phyloP scores from a whole-genome alignment of 2,329 filamentous ascomycete genomes.

The Dothistroma septosporum region DNA sequence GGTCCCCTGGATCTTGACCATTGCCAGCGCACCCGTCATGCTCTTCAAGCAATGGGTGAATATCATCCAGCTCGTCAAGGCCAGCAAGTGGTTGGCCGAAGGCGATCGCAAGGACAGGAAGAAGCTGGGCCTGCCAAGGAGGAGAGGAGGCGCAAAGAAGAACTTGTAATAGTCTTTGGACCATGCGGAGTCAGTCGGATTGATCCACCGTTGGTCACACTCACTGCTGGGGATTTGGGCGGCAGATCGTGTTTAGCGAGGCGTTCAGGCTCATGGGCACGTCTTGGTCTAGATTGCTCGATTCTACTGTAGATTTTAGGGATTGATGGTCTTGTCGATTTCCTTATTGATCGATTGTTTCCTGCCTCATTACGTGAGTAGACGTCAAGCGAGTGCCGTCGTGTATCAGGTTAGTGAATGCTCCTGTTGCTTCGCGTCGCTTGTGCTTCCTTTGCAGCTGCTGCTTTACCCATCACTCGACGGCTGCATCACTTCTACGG shows the following conservation, averaged over 20 bases:
- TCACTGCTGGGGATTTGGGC: neutral
- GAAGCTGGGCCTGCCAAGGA: constrained; percentile 24
- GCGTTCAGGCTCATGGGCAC: constrained; percentile 8
- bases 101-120: constrained; percentile 57
- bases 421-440: too few relatives aligned
- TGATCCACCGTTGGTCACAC: neutral
- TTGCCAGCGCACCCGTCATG: constrained; percentile 82
- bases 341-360: neutral
- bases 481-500: too few relatives aligned
- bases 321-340: neutral
- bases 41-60: constrained; percentile 89
- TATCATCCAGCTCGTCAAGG: constrained; percentile 87
- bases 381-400: too few relatives aligned
- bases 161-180: constrained; percentile 5
- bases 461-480: too few relatives aligned
- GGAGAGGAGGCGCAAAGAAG: constrained; percentile 11
- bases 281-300: neutral
- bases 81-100: constrained; percentile 85
- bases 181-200: neutral
- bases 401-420: too few relatives aligned
- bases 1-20: constrained; percentile 73
- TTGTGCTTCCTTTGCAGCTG: too few relatives aligned
- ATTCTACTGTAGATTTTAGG: neutral
- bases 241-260: constrained; percentile 10
- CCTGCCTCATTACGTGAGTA: too few relatives aligned